Base-by-base conservation (phyloP, 306 rosid species). In the Arachis hypogaea region DNA sequence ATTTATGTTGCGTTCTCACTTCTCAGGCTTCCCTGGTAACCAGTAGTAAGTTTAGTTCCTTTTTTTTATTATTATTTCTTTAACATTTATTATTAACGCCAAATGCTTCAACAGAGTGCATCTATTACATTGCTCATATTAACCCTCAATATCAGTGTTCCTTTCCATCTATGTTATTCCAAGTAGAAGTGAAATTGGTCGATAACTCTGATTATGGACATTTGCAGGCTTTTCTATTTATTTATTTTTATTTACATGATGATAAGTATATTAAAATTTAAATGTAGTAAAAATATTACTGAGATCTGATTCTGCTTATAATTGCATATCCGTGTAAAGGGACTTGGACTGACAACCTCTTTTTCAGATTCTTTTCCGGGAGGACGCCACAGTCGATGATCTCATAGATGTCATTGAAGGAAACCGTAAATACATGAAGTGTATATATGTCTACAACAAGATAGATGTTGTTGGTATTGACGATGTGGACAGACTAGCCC, bases 371-470 rank as follows among this genome's bases (percentile, higher is more conserved):
- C 89, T 95, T 68, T 95, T 95, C 82, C 98, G 99, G 42, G 99
- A 95, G 91, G 97, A 95, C 81, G 97, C 99, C 60, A 90, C 97
- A 1, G 99, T 92, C 76, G 99, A 95, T 69, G 99, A 95, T 76
- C 93, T 95, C 86, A 95, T 95, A 28, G 98, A 93, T 87, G 98
- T 95, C 38, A 95, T 95, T 82, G 99, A 95, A 85, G 98, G 98
- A 73, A 95, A 95, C 74, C 93, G 97, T 66, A 95, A 95, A 88
- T 95, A 95, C 90, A 92, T 95, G 99, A 95, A 92, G 83, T 92
- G 99, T 83, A 59, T 95, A 40, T 95, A 95, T 82, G 98, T 95
- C 50, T 95, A 95, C 93, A 95, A 95, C 89, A 95, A 95, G 84
- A 95, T 95, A 83, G 99, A 95, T 73, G 97, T 95, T 69, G 63